Evolutionary conservation across 495 filamentous ascomycete genomes (phyloP).

Genomic region (Hypoxylon rickii): DNA sequence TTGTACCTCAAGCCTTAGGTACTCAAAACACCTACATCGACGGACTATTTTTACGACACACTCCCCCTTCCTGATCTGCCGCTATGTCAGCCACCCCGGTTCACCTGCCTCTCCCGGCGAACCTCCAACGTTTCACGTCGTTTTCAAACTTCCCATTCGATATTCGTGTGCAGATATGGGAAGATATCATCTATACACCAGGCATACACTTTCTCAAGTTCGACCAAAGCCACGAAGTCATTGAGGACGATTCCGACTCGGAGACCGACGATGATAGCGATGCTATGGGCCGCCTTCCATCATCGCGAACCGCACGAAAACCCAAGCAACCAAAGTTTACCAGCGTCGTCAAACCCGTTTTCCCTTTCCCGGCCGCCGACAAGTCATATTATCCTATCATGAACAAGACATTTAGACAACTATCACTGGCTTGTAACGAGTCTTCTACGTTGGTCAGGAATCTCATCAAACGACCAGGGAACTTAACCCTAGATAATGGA

Average conservation of each 20-base stretch:
- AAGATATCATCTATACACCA: constrained; percentile 28
- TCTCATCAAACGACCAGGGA: constrained; percentile 24
- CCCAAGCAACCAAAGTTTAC: constrained; percentile 16
- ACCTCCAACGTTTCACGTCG: constrained; percentile 23
- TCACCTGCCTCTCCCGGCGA: constrained; percentile 13
- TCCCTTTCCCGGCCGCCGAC: constrained; percentile 24
- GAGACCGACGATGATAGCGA: constrained; percentile 1
- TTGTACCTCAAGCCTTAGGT: background rate
- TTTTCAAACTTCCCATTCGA: constrained; percentile 36
- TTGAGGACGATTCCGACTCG: constrained; percentile 5
- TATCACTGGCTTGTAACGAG: constrained; percentile 32
- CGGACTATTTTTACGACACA: background rate
- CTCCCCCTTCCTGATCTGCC: background rate
- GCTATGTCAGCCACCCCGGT: constrained; percentile 18
- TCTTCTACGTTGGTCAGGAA: constrained; percentile 19
- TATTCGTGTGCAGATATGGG: constrained; percentile 36
- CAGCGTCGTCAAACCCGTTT: constrained; percentile 26
- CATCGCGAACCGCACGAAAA: background rate
- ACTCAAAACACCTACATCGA: constrained; percentile 1
- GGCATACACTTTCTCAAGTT: constrained; percentile 43
- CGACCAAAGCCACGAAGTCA: constrained; percentile 6
- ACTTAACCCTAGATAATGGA: constrained; percentile 30
- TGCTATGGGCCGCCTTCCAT: background rate
- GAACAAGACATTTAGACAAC: constrained; percentile 29
- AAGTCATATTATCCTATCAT: constrained; percentile 36